Base-by-base conservation (phyloP, 2,329 filamentous ascomycete genomes). In the Aspergillus novoparasiticus region DNA sequence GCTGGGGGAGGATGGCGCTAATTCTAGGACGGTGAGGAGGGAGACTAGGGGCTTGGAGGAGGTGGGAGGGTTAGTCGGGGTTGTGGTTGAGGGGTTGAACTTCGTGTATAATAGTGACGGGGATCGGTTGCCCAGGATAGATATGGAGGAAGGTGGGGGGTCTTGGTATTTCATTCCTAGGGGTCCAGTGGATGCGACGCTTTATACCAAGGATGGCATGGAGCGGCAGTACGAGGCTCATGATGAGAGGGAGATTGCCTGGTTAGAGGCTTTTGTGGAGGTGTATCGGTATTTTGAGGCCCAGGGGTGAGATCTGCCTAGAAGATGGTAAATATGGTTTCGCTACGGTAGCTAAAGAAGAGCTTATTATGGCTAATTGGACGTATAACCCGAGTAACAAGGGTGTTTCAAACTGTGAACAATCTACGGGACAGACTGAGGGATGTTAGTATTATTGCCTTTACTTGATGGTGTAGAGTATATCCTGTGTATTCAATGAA, bases 181-280 rank as follows among this genome's bases (percentile, higher is more conserved):
- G n/a, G 43, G n/a, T 12, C 43, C 43, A 0, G 10, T 2, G 43
- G 43, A 46, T 12, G 43, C 43, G n/a, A 6, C 0, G n/a, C 1
- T 5, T 11, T 11, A 46, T 14, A 3, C 43, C 11, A 12, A 4
- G 43, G n/a, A 23, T 5, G 43, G 43, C 0, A 6, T 23, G 26
- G 48, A 14, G 6, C 34, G 14, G 34, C 9, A 10, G 4, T 66
- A 55, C 34, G 62, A 63, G 5, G 63, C 59, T 26, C 69, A 69
- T 55, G 51, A 67, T 36, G 62, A 67, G 36, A 59, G 56, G 46
- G 69, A 71, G 41, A 60, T 62, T 28, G 57, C 62, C 55, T 70
- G 68, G 68, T 48, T 70, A 19, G 58, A 62, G 54, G 58, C 59
- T 4, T 71, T 70, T 59, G 50, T 66, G 45, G 53, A 34, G 32